phyloP scores from a whole-genome alignment of 805 yeast genomes.

The Jamesozyma gamospora region DNA sequence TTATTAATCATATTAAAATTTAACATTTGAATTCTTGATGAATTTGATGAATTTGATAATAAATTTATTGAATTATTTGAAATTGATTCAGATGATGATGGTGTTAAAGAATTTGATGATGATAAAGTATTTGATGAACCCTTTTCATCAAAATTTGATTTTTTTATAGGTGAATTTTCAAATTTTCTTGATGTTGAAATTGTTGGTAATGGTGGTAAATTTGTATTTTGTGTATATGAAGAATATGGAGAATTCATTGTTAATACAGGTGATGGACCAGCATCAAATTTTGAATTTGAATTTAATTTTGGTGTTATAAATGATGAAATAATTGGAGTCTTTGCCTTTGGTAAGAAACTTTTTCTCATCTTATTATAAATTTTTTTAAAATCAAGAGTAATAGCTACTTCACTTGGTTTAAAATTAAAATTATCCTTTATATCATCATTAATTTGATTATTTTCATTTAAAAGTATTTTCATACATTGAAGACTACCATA shows the following conservation, averaged over 20 bases:
- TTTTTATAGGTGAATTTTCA: no score
- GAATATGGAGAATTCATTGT: constrained; percentile 16
- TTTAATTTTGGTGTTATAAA: constrained; percentile 21
- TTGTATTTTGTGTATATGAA: constrained; percentile 5
- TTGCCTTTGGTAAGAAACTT: constrained; percentile 11
- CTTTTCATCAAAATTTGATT: no score
- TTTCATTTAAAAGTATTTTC: constrained; percentile 37
- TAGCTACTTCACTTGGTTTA: constrained; percentile 52
- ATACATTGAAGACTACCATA: constrained; percentile 53
- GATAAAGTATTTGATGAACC: no score
- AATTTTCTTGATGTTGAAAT: constrained; percentile 19
- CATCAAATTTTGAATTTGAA: constrained; percentile 21
- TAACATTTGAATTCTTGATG: constrained; percentile 1
- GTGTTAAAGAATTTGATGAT: background rate
- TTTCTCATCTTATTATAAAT: constrained; percentile 29
- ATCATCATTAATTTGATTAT: constrained; percentile 37
- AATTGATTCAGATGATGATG: background rate
- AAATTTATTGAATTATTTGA: background rate
- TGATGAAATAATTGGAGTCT: constrained; percentile 15
- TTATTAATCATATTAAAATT: background rate
- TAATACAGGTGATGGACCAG: constrained; percentile 23
- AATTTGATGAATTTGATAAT: background rate
- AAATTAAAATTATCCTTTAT: constrained; percentile 50
- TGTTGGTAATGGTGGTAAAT: constrained; percentile 14
- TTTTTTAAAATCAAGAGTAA: constrained; percentile 41